Evolutionary conservation across 257 asterid species (phyloP).

Genomic region (Apocynum venetum): DNA sequence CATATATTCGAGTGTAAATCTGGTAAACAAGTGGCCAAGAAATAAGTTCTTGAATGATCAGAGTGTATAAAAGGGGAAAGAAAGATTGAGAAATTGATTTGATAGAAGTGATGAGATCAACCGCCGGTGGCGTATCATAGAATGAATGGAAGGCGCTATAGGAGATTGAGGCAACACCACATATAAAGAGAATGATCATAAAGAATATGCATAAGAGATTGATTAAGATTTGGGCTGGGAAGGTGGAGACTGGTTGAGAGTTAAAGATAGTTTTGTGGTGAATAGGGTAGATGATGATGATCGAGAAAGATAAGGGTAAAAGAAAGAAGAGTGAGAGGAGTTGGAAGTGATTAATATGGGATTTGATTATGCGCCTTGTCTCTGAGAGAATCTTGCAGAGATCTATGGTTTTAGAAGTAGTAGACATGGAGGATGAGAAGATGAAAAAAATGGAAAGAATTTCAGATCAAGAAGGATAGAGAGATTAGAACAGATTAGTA

Average conservation of each 20-base stretch:
- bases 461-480: not conserved
- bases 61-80: conserved; percentile 22
- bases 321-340: conserved; percentile 51
- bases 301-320: conserved; percentile 41
- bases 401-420: conserved; percentile 28
- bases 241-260: conserved; percentile 14
- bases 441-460: not conserved
- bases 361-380: conserved; percentile 37
- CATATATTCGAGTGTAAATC: conserved; percentile 15
- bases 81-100: conserved; percentile 41
- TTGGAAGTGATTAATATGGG: conserved; percentile 45
- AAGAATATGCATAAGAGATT: conserved; percentile 23
- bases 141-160: conserved; percentile 41
- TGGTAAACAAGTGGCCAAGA: conserved; percentile 15
- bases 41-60: conserved; percentile 7
- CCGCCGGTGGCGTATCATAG: conserved; percentile 28
- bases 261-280: conserved; percentile 13
- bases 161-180: conserved; percentile 43
- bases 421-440: conserved; percentile 14
- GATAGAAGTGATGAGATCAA: conserved; percentile 31
- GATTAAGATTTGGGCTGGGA: conserved; percentile 19
- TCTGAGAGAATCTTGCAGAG: conserved; percentile 48
- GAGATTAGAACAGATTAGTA: not conserved
- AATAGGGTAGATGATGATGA: conserved; percentile 33
- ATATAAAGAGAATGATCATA: conserved; percentile 16